phyloP scores from a whole-genome alignment of 2,329 filamentous ascomycete genomes.

The Aspergillus carbonarius region DNA sequence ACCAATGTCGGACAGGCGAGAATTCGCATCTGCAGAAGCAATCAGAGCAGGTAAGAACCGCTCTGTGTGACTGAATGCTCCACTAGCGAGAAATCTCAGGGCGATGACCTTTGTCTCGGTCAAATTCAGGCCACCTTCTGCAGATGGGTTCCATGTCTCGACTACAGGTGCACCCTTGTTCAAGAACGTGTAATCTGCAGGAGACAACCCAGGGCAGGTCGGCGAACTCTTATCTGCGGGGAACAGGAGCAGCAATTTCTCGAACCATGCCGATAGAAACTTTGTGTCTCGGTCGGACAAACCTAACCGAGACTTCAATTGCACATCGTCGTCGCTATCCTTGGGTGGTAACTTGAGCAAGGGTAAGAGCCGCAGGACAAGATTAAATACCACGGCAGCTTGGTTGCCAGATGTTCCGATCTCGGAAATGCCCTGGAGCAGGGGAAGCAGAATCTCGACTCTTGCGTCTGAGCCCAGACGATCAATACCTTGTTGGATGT shows the following conservation, averaged over 20 bases:
- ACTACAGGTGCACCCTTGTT: constrained; percentile 55
- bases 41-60: constrained; percentile 81
- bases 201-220: constrained; percentile 61
- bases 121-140: constrained; percentile 63
- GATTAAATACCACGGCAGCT: constrained; percentile 71
- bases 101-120: constrained; percentile 68
- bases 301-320: constrained; percentile 65
- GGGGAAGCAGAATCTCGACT: constrained; percentile 67
- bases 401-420: constrained; percentile 55
- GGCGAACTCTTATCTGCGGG: constrained; percentile 44
- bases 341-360: constrained; percentile 67
- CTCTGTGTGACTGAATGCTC: constrained; percentile 79
- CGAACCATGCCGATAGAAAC: constrained; percentile 73
- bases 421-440: constrained; percentile 66
- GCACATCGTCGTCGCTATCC: constrained; percentile 74
- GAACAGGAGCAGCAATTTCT: constrained; percentile 71
- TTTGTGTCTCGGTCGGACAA: constrained; percentile 69
- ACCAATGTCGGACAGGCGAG: constrained; percentile 75
- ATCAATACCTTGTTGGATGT: constrained; percentile 79
- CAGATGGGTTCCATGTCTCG: constrained; percentile 62
- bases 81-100: constrained; percentile 74
- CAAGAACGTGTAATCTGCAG: constrained; percentile 66
- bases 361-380: constrained; percentile 74
- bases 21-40: constrained; percentile 79
- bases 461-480: constrained; percentile 63